Conservation (phyloP, 805 yeast species). For the Blastobotrys terrestris region DNA sequence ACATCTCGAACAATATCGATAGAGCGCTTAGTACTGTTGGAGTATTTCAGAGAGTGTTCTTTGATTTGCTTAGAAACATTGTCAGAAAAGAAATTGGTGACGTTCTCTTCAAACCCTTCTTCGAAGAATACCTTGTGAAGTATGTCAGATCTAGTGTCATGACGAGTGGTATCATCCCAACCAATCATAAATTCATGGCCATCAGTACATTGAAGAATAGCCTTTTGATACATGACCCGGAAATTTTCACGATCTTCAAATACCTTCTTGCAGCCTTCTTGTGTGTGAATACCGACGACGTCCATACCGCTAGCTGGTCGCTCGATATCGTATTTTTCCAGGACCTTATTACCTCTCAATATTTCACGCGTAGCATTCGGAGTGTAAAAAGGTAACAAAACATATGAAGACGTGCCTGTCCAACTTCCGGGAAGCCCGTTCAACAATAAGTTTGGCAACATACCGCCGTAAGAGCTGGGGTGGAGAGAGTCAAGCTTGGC, state of each 20-base stretch:
- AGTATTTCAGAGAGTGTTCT: slow-evolving; percentile 2
- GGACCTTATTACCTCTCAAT: slow-evolving; percentile 1
- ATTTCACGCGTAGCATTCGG: not conserved
- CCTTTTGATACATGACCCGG: slow-evolving; percentile 4
- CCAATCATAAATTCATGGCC: slow-evolving; percentile 6
- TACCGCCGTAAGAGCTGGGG: not conserved
- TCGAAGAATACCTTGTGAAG: slow-evolving; percentile 4
- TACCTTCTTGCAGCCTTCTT: slow-evolving; percentile 5
- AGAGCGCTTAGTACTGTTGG: not conserved
- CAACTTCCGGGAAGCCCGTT: slow-evolving; percentile 2
- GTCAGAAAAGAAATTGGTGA: not conserved
- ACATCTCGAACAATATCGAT: slow-evolving; percentile 4
- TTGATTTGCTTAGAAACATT: not conserved
- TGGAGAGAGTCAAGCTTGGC: slow-evolving; percentile 6
- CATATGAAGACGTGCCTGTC: slow-evolving; percentile 3
- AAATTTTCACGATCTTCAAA: slow-evolving; percentile 3
- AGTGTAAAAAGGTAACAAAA: slow-evolving; percentile 1
- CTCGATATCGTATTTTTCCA: slow-evolving; percentile 1
- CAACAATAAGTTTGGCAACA: slow-evolving; percentile 1
- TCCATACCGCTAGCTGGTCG: slow-evolving; percentile 4
- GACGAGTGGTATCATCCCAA: slow-evolving; percentile 2
- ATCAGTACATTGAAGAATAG: slow-evolving; percentile 4
- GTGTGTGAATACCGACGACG: slow-evolving; percentile 1
- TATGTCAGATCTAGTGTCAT: not conserved
- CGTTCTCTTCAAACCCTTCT: slow-evolving; percentile 2